Conservation (phyloP, 1,284 basidiomycete species). For the Peniophora sp. region DNA sequence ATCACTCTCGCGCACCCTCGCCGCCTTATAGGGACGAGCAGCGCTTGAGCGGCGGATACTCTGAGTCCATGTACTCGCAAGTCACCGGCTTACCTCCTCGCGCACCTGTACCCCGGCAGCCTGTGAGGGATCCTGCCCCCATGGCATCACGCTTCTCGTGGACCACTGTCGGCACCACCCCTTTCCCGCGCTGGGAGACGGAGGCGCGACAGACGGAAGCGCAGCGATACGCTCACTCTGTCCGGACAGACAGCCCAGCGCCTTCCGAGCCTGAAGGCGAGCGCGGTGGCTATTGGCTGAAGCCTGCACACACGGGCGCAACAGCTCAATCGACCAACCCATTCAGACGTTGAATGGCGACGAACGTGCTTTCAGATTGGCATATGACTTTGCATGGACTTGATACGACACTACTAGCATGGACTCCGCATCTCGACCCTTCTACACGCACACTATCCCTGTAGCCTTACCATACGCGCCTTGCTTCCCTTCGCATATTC, state of each 20-base stretch:
- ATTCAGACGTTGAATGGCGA: constrained; percentile 16
- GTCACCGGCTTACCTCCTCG: constrained; percentile 52
- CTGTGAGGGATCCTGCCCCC: constrained; percentile 37
- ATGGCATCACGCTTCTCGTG: constrained; percentile 36
- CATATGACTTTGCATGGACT: background rate
- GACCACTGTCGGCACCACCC: constrained; percentile 26
- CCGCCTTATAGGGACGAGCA: background rate
- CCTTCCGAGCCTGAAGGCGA: constrained; percentile 11
- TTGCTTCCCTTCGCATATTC: background rate
- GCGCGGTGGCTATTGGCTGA: constrained; percentile 23
- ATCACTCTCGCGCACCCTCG: constrained; percentile 10
- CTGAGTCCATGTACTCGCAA: constrained; percentile 59
- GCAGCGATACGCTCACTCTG: constrained; percentile 46
- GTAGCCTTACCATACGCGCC: background rate
- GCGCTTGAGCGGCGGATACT: constrained; percentile 23
- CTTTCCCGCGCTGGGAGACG: constrained; percentile 22
- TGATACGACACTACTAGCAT: background rate
- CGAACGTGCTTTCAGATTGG: background rate
- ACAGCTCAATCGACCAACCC: constrained; percentile 24
- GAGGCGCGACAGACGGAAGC: constrained; percentile 58
- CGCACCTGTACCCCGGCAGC: constrained; percentile 60
- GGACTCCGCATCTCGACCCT: background rate
- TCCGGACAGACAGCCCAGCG: constrained; percentile 15
- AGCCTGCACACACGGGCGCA: constrained; percentile 23
- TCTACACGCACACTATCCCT: background rate